Evolutionary conservation across 805 yeast genomes (phyloP).

Genomic region (Lachancea mirantina): DNA sequence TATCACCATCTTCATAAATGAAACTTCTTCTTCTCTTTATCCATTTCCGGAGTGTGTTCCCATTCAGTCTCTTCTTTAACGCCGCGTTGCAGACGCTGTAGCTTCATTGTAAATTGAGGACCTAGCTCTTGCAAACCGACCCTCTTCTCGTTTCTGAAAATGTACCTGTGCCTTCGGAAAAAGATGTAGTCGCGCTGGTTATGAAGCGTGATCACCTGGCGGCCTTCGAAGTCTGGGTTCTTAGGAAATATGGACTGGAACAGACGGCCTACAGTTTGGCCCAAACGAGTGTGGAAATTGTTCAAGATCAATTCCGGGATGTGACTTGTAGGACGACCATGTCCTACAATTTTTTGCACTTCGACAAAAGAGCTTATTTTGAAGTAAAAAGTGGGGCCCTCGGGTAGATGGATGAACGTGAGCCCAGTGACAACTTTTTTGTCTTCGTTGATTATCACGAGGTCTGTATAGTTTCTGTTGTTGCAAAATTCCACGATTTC

Average conservation of each 20-base stretch:
- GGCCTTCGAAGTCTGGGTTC: constrained; percentile 86
- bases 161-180: constrained; percentile 90
- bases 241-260: constrained; percentile 92
- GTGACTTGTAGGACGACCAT: constrained; percentile 86
- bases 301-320: constrained; percentile 87
- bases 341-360: constrained; percentile 72
- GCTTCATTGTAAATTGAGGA: constrained; percentile 87
- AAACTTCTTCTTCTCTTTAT: constrained; percentile 89
- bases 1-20: constrained; percentile 61
- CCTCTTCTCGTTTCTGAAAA: constrained; percentile 80
- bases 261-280: constrained; percentile 85
- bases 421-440: constrained; percentile 87
- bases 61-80: constrained; percentile 87
- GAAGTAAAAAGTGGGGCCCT: constrained; percentile 92
- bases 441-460: constrained; percentile 87
- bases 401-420: constrained; percentile 89
- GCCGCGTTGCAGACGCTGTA: constrained; percentile 87
- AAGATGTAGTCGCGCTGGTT: constrained; percentile 94
- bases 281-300: constrained; percentile 87
- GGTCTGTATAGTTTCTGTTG: constrained; percentile 79
- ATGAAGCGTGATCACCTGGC: constrained; percentile 93
- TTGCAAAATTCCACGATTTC: constrained; percentile 81
- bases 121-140: constrained; percentile 96
- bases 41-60: constrained; percentile 97
- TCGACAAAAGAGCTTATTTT: constrained; percentile 71